These are phyloP conservation scores for Amanita exitialis DNA, from an alignment of 768 basidiomycete genomes.

Conservation along the genomic window DNA sequence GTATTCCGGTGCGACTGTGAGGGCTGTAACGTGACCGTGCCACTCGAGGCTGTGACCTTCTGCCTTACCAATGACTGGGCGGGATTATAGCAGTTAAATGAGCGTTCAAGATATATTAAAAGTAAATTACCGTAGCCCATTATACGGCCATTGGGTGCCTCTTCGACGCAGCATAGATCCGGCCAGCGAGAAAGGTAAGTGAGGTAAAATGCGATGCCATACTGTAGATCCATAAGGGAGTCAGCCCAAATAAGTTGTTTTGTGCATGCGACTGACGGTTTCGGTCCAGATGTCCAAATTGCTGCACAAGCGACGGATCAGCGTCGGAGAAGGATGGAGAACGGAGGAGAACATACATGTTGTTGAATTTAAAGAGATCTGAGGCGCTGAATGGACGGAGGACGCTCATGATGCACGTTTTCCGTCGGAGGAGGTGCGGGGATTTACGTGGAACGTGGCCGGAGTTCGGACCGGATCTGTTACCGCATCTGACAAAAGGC, in stretches of 20 bases:
- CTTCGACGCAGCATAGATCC: constrained; percentile 78
- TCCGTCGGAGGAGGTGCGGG: neutral
- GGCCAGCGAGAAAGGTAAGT: constrained; percentile 88
- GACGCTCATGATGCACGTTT: constrained; percentile 61
- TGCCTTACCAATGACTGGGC: constrained; percentile 85
- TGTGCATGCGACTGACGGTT: constrained; percentile 48
- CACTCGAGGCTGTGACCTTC: constrained; percentile 70
- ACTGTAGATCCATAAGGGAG: constrained; percentile 31
- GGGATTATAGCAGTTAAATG: neutral
- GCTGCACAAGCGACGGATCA: constrained; percentile 26
- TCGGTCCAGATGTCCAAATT: constrained; percentile 98
- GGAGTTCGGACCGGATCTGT: neutral
- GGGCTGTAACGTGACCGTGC: constrained; percentile 93
- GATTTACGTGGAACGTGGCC: neutral
- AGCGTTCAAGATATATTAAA: neutral
- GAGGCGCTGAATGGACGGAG: constrained; percentile 79
- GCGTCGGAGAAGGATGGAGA: neutral
- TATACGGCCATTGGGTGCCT: constrained; percentile 70
- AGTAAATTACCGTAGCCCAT: constrained; percentile 82
- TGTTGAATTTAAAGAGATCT: constrained; percentile 91
- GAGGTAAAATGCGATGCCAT: constrained; percentile 82
- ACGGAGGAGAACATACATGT: constrained; percentile 44
- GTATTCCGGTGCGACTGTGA: constrained; percentile 91
- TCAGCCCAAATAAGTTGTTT: neutral
- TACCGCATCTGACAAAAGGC: neutral